Base-by-base conservation (phyloP, 805 yeast genomes). In the Clavispora fructus region DNA sequence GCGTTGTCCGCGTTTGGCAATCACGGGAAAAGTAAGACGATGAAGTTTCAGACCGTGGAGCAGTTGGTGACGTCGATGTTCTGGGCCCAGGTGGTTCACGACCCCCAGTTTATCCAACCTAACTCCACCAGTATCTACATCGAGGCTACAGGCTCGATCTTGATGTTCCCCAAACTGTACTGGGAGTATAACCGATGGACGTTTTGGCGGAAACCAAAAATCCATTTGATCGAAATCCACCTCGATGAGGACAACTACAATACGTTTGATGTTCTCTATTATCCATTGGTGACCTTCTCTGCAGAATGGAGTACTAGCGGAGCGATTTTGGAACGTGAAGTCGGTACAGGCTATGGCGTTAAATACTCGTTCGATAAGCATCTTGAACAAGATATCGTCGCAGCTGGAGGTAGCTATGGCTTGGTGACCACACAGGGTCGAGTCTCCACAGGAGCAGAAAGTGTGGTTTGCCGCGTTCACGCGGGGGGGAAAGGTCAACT, bases 401-500 rank as follows among this genome's bases (percentile, higher is more conserved):
- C 37, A 17, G 37, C 25, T 5, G 37, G 37, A 2, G 37, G 37
- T 11, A 33, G 37, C 13, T 33, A 33, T 25, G 37, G 37, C 13
- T 16, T 33, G 25, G 13, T 33, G 12, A 16, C 23, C 37, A 33
- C 37, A 7, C 23, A 33, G 6, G 37, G 37, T 10, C 37, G 37
- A 3, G 17, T 33, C 9, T 33, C 37, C 7, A 9, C 16, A 8
- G 37, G 37, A 6, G n/a, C 38, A 6, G 53, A 52, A 29, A 47
- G 41, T 13, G 41, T 54, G 32, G 46, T 51, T 17, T 54, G 57
- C 45, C 39, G 46, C 10, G 51, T 56, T 14, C 29, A 42, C 8
- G 46, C 57, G 9, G 57, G 57, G 5, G 56, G 52, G 30, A 41
- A 44, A 5, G 53, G 41, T 27, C 57, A 54, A 43, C 37, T 54